Conservation (phyloP, 2,329 filamentous ascomycete genomes). For the Calycina marina region DNA sequence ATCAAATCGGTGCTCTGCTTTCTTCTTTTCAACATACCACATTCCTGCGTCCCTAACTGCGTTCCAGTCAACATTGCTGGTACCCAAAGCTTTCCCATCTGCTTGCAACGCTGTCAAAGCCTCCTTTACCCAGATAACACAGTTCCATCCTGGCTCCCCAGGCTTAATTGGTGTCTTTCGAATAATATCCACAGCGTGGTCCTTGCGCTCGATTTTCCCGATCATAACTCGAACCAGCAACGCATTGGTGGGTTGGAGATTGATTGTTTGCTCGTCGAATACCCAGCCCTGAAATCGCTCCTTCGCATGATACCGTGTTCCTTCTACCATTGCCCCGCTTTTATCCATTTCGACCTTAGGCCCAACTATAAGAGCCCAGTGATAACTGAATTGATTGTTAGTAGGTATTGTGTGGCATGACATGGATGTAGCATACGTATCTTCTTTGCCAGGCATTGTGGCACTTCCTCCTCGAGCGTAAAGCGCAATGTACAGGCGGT, state of each 20-base stretch:
- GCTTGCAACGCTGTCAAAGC: constrained; percentile 22
- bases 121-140: constrained; percentile 23
- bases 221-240: background rate
- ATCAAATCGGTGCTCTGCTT: constrained; percentile 10
- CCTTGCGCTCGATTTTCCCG: background rate
- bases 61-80: constrained; percentile 24
- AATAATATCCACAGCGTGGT: background rate
- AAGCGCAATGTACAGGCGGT: constrained; percentile 20
- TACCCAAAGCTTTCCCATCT: constrained; percentile 26
- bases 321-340: no score
- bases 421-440: constrained; percentile 11
- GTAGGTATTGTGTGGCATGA: background rate
- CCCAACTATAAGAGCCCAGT: constrained; percentile 20
- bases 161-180: background rate
- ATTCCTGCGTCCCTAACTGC: constrained; percentile 24
- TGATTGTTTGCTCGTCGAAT: background rate
- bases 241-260: background rate
- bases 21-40: constrained; percentile 25
- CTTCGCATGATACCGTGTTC: constrained; percentile 5
- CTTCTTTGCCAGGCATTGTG: constrained; percentile 16
- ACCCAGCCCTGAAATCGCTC: background rate
- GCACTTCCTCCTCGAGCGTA: constrained; percentile 16
- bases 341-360: constrained; percentile 13
- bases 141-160: background rate
- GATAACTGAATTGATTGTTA: constrained; percentile 13